Evolutionary conservation across 352 stramenopile species (phyloP), one percentile per base, ranked within the genome.

Genomic region (Phytophthora podocarpi): DNA sequence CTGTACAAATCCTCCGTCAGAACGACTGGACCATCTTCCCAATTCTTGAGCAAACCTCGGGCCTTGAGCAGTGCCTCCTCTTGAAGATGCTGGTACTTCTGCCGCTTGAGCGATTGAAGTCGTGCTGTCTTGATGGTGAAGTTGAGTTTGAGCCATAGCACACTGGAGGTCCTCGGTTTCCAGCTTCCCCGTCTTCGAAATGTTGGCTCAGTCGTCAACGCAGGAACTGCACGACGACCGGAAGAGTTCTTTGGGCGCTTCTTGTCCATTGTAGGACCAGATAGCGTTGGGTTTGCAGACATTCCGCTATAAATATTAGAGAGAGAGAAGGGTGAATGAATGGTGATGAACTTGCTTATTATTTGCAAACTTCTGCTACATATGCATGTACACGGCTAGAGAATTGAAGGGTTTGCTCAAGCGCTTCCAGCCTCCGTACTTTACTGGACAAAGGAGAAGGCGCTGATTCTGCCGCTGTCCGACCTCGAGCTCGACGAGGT

Each of bases 21-120:
- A 31, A 89, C n/a, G 3, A 87, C 73, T 0, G 70, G 74, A 4
- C 74, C 70, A 50, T 90, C 74, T 43, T 89, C 79, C 77, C 82
- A 89, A 59, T 88, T 89, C 30, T 84, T 54, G 12, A 91, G 77
- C 47, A 91, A 46, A 0, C 76, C 82, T 16, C 77, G 69, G 20
- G 78, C 82, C 6, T 78, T 78, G 2, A 90, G 67, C 36, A 91
- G 32, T 6, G 80, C 76, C 35, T 91, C 76, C 26, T 90, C 82
- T 51, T 91, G 82, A 16, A 90, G 9, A 51, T 91, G 76, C 39
- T 90, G 80, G 49, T 89, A 90, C 68, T 91, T 90, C 30, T 89
- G 74, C 15, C 72, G 46, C 70, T 91, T 90, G 47, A 86, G 68
- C 2, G 74, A 64, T 57, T 88, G 82, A 20, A 91, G 46, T 0